Conservation (phyloP, 2,329 filamentous ascomycete species). For the Penicillium sp. region DNA sequence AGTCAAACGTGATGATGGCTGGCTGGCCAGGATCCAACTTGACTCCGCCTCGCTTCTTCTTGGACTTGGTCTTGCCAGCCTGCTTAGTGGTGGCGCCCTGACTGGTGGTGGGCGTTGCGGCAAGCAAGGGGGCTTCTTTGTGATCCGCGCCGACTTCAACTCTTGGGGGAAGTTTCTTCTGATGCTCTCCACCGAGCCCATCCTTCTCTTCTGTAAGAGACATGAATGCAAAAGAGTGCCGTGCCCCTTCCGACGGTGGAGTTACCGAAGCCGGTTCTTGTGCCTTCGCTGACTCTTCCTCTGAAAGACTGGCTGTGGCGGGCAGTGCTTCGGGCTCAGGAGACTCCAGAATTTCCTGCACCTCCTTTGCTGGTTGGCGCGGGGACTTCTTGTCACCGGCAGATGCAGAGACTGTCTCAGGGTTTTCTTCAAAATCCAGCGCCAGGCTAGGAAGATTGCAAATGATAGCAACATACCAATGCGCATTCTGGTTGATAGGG, state of each 20-base stretch:
- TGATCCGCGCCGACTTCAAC: slow-evolving; percentile 38
- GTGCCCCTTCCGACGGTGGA: slow-evolving; percentile 24
- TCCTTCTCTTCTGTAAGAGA: slow-evolving; percentile 5
- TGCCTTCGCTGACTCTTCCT: background rate
- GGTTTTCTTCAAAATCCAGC: slow-evolving; percentile 21
- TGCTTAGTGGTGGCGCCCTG: background rate
- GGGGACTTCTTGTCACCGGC: slow-evolving; percentile 14
- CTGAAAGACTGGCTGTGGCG: slow-evolving; percentile 10
- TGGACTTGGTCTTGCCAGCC: slow-evolving; percentile 6
- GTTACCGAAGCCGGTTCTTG: background rate
- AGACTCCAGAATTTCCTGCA: slow-evolving; percentile 33
- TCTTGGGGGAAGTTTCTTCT: slow-evolving; percentile 27
- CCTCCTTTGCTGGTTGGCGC: slow-evolving; percentile 20
- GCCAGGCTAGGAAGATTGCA: slow-evolving; percentile 77
- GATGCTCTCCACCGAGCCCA: slow-evolving; percentile 28
- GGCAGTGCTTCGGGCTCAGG: slow-evolving; percentile 18
- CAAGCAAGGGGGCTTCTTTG: slow-evolving; percentile 30
- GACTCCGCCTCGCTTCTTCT: slow-evolving; percentile 33
- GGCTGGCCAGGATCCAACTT: slow-evolving; percentile 59
- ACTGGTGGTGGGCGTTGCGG: background rate
- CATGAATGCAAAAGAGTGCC: slow-evolving; percentile 34
- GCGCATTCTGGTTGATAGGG: slow-evolving; percentile 81
- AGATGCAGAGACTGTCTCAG: slow-evolving; percentile 8
- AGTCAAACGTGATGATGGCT: slow-evolving; percentile 84
- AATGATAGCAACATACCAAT: slow-evolving; percentile 96